Evolutionary conservation across 495 filamentous ascomycete genomes (phyloP), one percentile per base, ranked within the genome.

Genomic region (Pseudoneurospora amorphoporcata): DNA sequence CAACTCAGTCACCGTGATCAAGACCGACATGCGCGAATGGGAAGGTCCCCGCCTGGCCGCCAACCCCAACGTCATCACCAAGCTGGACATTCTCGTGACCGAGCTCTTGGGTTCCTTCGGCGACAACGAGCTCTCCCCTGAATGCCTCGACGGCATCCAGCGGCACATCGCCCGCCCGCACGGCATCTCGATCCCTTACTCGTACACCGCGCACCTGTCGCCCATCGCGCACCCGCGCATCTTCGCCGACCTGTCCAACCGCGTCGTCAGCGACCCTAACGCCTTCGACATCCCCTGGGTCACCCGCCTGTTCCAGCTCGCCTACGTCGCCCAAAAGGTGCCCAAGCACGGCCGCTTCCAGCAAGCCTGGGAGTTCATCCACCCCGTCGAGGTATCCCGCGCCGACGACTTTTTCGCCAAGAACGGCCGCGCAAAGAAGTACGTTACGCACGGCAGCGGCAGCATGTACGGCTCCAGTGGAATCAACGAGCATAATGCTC

Each of bases 11-110:
- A 92, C 87, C 0, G 87, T 99, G 8, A 91, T 98, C 45, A 95
- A 97, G 79, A 97, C 94, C 3, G 95, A 99, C 80, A 99, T 99
- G 95, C 90, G 95, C 39, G 89, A 90, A 43, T 99, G 95, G 96
- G 92, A 92, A 76, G 96, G 96, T 0, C 89, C 90, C 3, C 82
- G 89, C 6, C 53, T 61, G 0, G 53, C 53, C 7, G 53, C 23
- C 19, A 29, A 61, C 53, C 72, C 82, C 12, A 76, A 76, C 39
- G 69, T 77, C 0, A 75, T 72, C 76, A 88, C 87, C 72, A 90
- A 89, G 47, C 92, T 98, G 68, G 95, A 99, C 79, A 98, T 99
- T 71, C 82, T 98, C 4, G 87, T 99, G 7, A 97, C 93, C 1
- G 95, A 99, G 79, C 89, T 99, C 2, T 86, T 99, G 1, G 95